Evolutionary conservation across 2,329 filamentous ascomycete genomes (phyloP), one percentile per base, ranked within the genome.

Genomic region (Laburnicola sp.): DNA sequence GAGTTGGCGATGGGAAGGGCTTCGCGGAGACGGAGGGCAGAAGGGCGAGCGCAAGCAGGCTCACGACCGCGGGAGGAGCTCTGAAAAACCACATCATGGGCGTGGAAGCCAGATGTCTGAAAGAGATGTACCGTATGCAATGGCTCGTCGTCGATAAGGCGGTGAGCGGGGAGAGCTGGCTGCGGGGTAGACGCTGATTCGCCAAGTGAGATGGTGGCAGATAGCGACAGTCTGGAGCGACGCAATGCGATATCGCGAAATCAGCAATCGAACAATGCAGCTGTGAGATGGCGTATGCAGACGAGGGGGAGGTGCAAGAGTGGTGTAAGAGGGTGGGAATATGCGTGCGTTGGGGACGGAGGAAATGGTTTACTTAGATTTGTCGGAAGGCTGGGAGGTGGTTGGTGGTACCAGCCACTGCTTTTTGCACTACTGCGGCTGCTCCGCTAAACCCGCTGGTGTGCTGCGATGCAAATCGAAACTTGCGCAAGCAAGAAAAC

Each of bases 21-120:
- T 69, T 70, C 45, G 68, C 66, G n/a, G 54, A 82, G 76, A 59
- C 87, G 81, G 64, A 79, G 81, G 59, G 75, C 80, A 50, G 80
- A 80, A 8, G 75, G 38, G 76, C 50, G 40, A 66, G 34, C 10
- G 74, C 79, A 37, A 74, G 73, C 44, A 70, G 56, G 48, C 60
- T 63, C 51, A 66, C 35, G 76, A 86, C 61, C 90, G 64, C 96
- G 89, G 47, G 82, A 88, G 56, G 93, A 95, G 76, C 73, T 94
- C 48, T 53, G 52, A 67, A 59, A 28, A 65, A 53, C 50, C 66
- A 59, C 68, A 71, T 70, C 38, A 37, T 53, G 51, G 56, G 28
- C 47, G 45, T 11, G 35, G 10, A 45, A 25, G 37, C 45, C 48
- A 40, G 40, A 51, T 27, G 52, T 35, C 45, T 25, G 36, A 9